Evolutionary conservation across 805 yeast species (phyloP).

Genomic region (Cyberlindnera mycetangii): DNA sequence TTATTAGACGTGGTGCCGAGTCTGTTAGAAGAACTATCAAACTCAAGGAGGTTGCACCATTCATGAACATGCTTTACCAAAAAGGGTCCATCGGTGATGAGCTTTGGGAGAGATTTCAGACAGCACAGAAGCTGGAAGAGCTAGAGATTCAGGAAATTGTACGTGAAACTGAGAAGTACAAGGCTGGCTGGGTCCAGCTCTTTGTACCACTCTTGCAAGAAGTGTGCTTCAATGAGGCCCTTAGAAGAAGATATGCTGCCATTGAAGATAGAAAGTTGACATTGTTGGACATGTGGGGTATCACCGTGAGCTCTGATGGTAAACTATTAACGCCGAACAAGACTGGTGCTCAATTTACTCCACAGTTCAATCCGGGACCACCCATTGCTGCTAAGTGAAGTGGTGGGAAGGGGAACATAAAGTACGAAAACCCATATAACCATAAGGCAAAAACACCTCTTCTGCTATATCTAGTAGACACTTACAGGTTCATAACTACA

Average conservation of each 20-base stretch:
- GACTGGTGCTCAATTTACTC: slow-evolving; percentile 7
- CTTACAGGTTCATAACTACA: too few species aligned
- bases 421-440: too few species aligned
- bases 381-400: too few species aligned
- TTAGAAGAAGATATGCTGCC: slow-evolving; percentile 63
- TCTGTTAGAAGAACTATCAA: slow-evolving; percentile 80
- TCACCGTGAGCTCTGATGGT: slow-evolving; percentile 19
- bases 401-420: too few species aligned
- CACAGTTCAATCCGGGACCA: background rate
- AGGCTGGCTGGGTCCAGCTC: slow-evolving; percentile 76
- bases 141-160: slow-evolving; percentile 76
- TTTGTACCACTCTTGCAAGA: slow-evolving; percentile 82
- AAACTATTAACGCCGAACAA: slow-evolving; percentile 19
- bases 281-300: slow-evolving; percentile 34
- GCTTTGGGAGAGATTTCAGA: slow-evolving; percentile 71
- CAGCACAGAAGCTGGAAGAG: slow-evolving; percentile 76
- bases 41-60: slow-evolving; percentile 73
- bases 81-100: slow-evolving; percentile 92
- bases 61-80: slow-evolving; percentile 70
- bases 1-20: slow-evolving; percentile 77
- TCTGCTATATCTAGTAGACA: too few species aligned
- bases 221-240: slow-evolving; percentile 87
- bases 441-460: too few species aligned
- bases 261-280: slow-evolving; percentile 37
- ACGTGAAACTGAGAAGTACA: slow-evolving; percentile 66